phyloP scores from a whole-genome alignment of 1,284 basidiomycete genomes.

The Ustilago tritici region DNA sequence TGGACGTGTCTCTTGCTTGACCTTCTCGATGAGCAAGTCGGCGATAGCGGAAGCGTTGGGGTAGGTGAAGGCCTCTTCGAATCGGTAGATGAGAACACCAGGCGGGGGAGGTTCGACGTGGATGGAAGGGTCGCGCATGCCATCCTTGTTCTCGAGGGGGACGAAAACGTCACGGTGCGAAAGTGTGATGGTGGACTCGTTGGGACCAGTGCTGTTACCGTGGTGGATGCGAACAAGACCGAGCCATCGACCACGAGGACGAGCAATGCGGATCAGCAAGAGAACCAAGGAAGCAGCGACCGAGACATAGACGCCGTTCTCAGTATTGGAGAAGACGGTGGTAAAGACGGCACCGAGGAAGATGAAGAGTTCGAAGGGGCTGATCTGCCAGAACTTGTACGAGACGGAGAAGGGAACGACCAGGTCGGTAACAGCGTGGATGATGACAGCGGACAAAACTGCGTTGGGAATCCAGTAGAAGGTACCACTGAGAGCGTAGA shows the following conservation, averaged over 20 bases:
- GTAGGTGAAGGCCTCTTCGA: constrained; percentile 93
- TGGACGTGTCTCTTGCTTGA: constrained; percentile 81
- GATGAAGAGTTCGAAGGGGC: constrained; percentile 92
- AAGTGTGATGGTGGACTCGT: constrained; percentile 39
- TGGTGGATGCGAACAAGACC: constrained; percentile 76
- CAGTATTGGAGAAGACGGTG: constrained; percentile 77
- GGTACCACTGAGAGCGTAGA: constrained; percentile 81
- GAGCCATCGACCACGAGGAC: constrained; percentile 89
- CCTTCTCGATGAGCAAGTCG: constrained; percentile 81
- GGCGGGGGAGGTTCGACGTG: constrained; percentile 83
- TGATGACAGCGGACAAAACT: constrained; percentile 88
- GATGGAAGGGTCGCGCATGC: constrained; percentile 79
- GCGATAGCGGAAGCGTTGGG: constrained; percentile 89
- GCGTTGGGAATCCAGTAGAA: constrained; percentile 73
- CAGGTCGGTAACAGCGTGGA: constrained; percentile 88
- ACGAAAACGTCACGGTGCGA: constrained; percentile 78
- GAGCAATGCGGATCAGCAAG: constrained; percentile 90
- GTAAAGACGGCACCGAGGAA: constrained; percentile 88
- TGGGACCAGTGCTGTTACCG: constrained; percentile 57
- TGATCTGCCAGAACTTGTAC: constrained; percentile 93
- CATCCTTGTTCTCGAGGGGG: constrained; percentile 75
- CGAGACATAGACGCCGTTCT: constrained; percentile 93
- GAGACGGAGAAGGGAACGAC: constrained; percentile 87
- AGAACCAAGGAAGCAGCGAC: constrained; percentile 83
- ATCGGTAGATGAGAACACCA: constrained; percentile 90